A percentile compares a stretch with the other conserved stretches of the same genome.
phyloP scores from a whole-genome alignment of 495 filamentous ascomycete species.

The Astrothelium macrocarpum region DNA sequence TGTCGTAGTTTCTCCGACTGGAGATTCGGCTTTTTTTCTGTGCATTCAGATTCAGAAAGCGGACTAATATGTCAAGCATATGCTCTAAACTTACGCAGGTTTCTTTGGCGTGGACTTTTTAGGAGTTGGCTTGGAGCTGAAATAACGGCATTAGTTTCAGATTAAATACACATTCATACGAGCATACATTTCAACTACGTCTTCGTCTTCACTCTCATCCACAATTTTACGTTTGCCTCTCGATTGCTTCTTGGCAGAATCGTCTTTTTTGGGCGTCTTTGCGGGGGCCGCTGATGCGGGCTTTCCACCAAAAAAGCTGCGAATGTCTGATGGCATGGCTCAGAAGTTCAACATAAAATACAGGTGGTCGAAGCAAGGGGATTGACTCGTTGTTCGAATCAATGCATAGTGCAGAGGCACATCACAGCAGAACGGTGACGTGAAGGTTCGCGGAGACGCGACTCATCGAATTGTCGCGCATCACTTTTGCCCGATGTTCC shows the following conservation, averaged over 20 bases:
- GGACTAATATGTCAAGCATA: neutral
- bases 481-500: neutral
- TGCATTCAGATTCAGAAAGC: neutral
- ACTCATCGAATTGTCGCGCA: neutral
- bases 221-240: conserved; percentile 22
- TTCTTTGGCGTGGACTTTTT: conserved; percentile 29
- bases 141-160: conserved; percentile 7
- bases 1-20: conserved; percentile 26
- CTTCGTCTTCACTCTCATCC: conserved; percentile 27
- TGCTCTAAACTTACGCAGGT: conserved; percentile 11
- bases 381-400: too few relatives aligned
- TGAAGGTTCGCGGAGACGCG: neutral
- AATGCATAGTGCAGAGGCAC: neutral
- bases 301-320: conserved; percentile 35
- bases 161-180: neutral
- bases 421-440: neutral
- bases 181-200: conserved; percentile 13
- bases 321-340: conserved; percentile 32
- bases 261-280: conserved; percentile 15
- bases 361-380: too few relatives aligned
- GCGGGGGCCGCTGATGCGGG: conserved; percentile 12
- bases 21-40: conserved; percentile 22
- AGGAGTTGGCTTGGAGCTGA: conserved; percentile 23
- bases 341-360: neutral
- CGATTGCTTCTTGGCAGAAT: conserved; percentile 22